Percentiles rank a stretch among this genome's conserved stretches.
These are phyloP conservation scores for Trypanosoma congolense DNA, from an alignment of 208 protist species.

Conservation along the genomic window DNA sequence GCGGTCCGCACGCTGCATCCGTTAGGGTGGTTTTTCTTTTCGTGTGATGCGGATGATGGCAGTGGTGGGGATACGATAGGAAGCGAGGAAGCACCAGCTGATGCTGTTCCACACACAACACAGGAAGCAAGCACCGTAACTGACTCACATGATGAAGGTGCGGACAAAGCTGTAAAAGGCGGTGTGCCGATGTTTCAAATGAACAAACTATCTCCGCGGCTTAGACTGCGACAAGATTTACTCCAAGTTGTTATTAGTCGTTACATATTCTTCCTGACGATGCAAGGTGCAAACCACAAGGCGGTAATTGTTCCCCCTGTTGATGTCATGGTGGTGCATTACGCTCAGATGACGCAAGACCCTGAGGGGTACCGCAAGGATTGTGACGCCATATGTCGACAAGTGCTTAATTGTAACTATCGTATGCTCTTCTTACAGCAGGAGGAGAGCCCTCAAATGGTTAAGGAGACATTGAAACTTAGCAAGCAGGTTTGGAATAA, in stretches of 20 bases:
- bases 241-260: constrained; percentile 64
- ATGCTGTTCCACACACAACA: too few relatives aligned
- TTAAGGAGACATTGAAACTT: constrained; percentile 52
- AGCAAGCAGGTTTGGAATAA: constrained; percentile 82
- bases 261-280: constrained; percentile 87
- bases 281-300: constrained; percentile 86
- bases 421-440: constrained; percentile 70
- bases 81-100: too few relatives aligned
- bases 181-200: background rate
- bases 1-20: constrained; percentile 48
- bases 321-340: constrained; percentile 85
- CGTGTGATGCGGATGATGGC: constrained; percentile 2
- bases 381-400: constrained; percentile 81
- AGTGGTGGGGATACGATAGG: too few relatives aligned
- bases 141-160: too few relatives aligned
- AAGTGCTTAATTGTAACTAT: constrained; percentile 86
- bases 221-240: constrained; percentile 25
- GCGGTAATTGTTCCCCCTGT: constrained; percentile 82
- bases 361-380: constrained; percentile 72
- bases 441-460: constrained; percentile 31
- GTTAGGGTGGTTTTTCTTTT: constrained; percentile 69
- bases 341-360: constrained; percentile 67
- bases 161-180: too few relatives aligned
- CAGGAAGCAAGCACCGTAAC: too few relatives aligned
- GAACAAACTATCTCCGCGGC: background rate